Evolutionary conservation across 1,284 basidiomycete genomes (phyloP).

Genomic region (Tremellales sp.): DNA sequence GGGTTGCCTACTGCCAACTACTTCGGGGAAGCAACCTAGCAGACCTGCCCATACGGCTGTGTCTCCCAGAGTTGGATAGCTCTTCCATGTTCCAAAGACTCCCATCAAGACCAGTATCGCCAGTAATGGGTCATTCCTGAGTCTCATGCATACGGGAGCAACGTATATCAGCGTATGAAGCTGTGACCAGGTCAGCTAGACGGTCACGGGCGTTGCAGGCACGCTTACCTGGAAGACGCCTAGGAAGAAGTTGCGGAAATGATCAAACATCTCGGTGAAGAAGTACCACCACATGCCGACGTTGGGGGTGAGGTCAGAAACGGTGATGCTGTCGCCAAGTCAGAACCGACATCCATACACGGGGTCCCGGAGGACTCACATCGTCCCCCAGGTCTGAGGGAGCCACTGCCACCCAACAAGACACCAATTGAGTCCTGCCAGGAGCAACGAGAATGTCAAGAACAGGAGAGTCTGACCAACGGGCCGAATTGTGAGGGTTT

Average conservation of each 20-base stretch:
- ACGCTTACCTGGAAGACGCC: slow-evolving; percentile 81
- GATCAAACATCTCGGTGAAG: slow-evolving; percentile 99
- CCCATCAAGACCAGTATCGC: slow-evolving; percentile 74
- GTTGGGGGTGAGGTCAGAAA: slow-evolving; percentile 87
- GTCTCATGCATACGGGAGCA: slow-evolving; percentile 79
- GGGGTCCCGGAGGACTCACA: slow-evolving; percentile 54
- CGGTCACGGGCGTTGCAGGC: not conserved
- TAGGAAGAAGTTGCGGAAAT: slow-evolving; percentile 92
- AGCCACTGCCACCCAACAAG: slow-evolving; percentile 57
- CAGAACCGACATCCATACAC: not conserved
- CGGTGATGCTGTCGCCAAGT: slow-evolving; percentile 54
- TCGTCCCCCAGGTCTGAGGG: slow-evolving; percentile 73
- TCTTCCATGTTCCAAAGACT: slow-evolving; percentile 78
- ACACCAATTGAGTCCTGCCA: slow-evolving; percentile 2
- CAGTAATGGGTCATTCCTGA: slow-evolving; percentile 83
- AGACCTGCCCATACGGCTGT: slow-evolving; percentile 79
- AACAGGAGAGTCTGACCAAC: not conserved
- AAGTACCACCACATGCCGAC: slow-evolving; percentile 99
- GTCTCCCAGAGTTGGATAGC: slow-evolving; percentile 87
- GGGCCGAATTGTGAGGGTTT: not conserved
- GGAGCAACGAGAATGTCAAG: not conserved
- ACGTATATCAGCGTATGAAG: slow-evolving; percentile 82
- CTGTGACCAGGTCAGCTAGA: slow-evolving; percentile 48
- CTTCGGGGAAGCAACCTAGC: slow-evolving; percentile 76
- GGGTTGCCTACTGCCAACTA: slow-evolving; percentile 65